phyloP scores from a whole-genome alignment of 2,329 filamentous ascomycete species.

The Trichoderma pleuroti region DNA sequence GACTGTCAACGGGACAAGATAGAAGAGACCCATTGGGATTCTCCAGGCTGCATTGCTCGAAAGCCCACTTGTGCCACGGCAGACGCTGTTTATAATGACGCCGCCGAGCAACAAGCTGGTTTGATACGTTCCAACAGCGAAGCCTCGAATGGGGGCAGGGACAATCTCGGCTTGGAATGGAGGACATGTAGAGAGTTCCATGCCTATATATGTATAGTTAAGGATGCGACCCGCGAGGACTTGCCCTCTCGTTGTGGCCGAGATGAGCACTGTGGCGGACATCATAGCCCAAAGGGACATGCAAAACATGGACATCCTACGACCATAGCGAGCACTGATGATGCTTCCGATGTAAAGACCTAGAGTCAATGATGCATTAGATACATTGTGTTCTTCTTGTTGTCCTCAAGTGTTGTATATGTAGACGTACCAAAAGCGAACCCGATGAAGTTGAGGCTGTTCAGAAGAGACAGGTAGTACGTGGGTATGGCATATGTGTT shows the following conservation, averaged over 20 bases:
- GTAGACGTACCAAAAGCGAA: not conserved
- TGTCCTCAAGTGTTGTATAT: no score
- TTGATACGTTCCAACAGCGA: slow-evolving; percentile 7
- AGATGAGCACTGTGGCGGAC: slow-evolving; percentile 12
- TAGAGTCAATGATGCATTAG: not conserved
- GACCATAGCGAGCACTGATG: slow-evolving; percentile 5
- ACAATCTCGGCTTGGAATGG: slow-evolving; percentile 11
- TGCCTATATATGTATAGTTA: slow-evolving; percentile 10
- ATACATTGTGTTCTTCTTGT: not conserved
- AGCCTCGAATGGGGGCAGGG: slow-evolving; percentile 1
- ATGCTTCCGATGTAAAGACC: slow-evolving; percentile 4
- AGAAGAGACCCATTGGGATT: slow-evolving; percentile 9
- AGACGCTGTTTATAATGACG: slow-evolving; percentile 9
- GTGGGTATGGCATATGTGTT: slow-evolving; percentile 7
- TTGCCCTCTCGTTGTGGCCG: not conserved
- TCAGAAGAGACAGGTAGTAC: slow-evolving; percentile 5
- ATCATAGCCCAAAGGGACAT: slow-evolving; percentile 13
- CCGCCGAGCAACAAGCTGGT: slow-evolving; percentile 2
- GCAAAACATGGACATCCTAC: slow-evolving; percentile 12
- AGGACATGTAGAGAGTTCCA: slow-evolving; percentile 6
- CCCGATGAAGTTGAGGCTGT: slow-evolving; percentile 8
- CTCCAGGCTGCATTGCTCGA: slow-evolving; percentile 4
- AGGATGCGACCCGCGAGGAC: slow-evolving; percentile 12
- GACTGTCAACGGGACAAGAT: not conserved
- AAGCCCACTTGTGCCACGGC: slow-evolving; percentile 5